A percentile compares a stretch with the other conserved stretches of the same genome.
Evolutionary conservation across 2,329 filamentous ascomycete genomes (phyloP).

Genomic region (Apiospora sp.): DNA sequence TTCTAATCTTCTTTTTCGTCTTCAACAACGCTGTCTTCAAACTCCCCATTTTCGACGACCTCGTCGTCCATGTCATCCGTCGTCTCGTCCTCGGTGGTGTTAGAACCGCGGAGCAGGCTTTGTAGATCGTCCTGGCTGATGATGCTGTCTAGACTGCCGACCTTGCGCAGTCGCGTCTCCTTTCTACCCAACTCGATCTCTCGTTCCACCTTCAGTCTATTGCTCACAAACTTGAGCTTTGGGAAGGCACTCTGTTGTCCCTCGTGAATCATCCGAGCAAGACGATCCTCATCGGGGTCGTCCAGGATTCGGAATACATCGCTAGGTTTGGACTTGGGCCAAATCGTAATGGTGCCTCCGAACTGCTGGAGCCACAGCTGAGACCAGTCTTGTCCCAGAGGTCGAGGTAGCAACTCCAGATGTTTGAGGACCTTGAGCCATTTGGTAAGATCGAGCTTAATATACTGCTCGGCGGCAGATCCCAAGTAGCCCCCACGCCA

Average conservation of each 20-base stretch:
- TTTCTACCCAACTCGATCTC: conserved; percentile 66
- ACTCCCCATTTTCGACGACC: conserved; percentile 33
- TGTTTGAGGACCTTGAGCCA: conserved; percentile 96
- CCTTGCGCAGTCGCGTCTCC: conserved; percentile 58
- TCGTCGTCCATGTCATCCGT: conserved; percentile 26
- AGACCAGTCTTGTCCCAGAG: conserved; percentile 94
- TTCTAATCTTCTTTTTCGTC: conserved; percentile 31
- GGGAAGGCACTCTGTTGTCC: conserved; percentile 91
- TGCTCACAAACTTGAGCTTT: conserved; percentile 89
- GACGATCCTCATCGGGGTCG: conserved; percentile 77
- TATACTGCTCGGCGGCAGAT: conserved; percentile 89
- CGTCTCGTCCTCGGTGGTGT: conserved; percentile 28
- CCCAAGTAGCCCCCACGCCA: conserved; percentile 97
- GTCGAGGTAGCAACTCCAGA: conserved; percentile 88
- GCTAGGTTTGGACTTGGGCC: conserved; percentile 80
- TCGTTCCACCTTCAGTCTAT: conserved; percentile 84
- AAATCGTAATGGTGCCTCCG: conserved; percentile 93
- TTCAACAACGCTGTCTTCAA: conserved; percentile 33
- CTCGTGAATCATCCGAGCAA: conserved; percentile 89
- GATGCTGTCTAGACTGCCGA: conserved; percentile 66
- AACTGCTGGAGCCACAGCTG: conserved; percentile 97
- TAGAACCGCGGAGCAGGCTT: conserved; percentile 51
- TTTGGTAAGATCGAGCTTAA: conserved; percentile 96
- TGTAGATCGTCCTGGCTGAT: conserved; percentile 67
- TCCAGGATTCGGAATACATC: conserved; percentile 89